phyloP scores from a whole-genome alignment of 2,329 filamentous ascomycete species.

The Aureobasidium sp. region DNA sequence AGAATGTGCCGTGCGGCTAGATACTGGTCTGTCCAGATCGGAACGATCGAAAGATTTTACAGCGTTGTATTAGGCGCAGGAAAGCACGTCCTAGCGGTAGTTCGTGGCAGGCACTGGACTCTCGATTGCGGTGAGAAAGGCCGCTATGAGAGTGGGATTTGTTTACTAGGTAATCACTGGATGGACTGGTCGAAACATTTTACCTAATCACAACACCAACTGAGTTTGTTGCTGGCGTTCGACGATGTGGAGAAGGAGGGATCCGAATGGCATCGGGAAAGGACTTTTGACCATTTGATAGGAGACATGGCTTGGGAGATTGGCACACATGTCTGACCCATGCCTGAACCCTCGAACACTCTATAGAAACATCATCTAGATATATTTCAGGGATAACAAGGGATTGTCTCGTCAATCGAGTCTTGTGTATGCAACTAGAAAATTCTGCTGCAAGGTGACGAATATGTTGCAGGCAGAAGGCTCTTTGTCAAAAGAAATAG shows the following conservation, averaged over 20 bases:
- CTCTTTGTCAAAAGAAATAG: not conserved
- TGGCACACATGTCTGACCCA: not conserved
- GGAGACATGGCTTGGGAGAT: not conserved
- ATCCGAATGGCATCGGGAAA: constrained; percentile 10
- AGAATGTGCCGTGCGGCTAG: constrained; percentile 9
- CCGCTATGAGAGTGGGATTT: not conserved
- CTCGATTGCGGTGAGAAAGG: constrained; percentile 3
- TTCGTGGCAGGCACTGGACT: not conserved
- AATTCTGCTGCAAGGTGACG: not conserved
- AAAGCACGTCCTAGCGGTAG: constrained; percentile 7
- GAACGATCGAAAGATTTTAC: constrained; percentile 5
- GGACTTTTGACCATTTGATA: constrained; percentile 3
- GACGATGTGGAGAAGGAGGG: not conserved
- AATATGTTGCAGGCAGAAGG: not conserved
- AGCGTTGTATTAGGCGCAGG: not conserved
- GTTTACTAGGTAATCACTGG: not conserved
- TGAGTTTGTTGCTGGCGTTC: not conserved
- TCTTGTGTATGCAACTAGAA: not conserved
- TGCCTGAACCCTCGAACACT: not conserved
- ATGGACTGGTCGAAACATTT: not conserved
- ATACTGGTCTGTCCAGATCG: constrained; percentile 9
- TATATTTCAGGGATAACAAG: not conserved
- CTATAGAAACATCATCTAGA: not conserved
- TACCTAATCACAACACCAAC: constrained; percentile 2
- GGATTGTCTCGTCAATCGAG: not conserved